phyloP scores from a whole-genome alignment of 768 basidiomycete genomes.

The Neoboletus magnificus region DNA sequence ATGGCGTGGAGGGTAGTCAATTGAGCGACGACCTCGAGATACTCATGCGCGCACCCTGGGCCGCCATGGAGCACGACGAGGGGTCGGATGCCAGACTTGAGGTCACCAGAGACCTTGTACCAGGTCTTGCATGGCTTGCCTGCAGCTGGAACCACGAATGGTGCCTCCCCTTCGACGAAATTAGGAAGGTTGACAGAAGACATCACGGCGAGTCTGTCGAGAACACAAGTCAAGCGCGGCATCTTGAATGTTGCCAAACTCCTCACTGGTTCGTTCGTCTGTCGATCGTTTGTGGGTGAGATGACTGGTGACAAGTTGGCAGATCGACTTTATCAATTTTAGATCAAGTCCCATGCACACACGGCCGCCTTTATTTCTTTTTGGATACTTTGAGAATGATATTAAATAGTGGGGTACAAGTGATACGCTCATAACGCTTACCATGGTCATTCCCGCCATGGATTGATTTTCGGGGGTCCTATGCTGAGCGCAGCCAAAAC shows the following conservation, averaged over 20 bases:
- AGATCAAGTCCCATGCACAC: not conserved
- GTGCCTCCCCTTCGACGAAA: slow-evolving; percentile 31
- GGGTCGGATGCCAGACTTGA: slow-evolving; percentile 36
- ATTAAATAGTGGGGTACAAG: not conserved
- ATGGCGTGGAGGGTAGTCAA: slow-evolving; percentile 36
- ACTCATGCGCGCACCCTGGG: slow-evolving; percentile 45
- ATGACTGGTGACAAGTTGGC: not conserved
- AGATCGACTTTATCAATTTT: not conserved
- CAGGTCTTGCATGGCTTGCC: slow-evolving; percentile 43
- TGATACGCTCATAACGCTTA: no score
- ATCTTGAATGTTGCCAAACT: not conserved
- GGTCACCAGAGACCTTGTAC: slow-evolving; percentile 49
- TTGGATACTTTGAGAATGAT: no score
- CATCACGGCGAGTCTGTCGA: slow-evolving; percentile 18
- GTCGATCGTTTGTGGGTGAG: not conserved
- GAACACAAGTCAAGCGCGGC: not conserved
- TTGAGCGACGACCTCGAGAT: slow-evolving; percentile 39
- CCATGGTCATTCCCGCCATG: no score
- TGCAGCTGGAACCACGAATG: slow-evolving; percentile 25
- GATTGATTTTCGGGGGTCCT: no score
- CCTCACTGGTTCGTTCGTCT: not conserved
- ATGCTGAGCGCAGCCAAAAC: no score
- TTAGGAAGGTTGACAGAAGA: slow-evolving; percentile 23
- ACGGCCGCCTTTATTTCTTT: not conserved
- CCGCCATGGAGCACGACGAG: slow-evolving; percentile 55